Evolutionary conservation across 2,329 filamentous ascomycete species (phyloP), one percentile per base, ranked within the genome.

Genomic region (Seiridium cupressi): DNA sequence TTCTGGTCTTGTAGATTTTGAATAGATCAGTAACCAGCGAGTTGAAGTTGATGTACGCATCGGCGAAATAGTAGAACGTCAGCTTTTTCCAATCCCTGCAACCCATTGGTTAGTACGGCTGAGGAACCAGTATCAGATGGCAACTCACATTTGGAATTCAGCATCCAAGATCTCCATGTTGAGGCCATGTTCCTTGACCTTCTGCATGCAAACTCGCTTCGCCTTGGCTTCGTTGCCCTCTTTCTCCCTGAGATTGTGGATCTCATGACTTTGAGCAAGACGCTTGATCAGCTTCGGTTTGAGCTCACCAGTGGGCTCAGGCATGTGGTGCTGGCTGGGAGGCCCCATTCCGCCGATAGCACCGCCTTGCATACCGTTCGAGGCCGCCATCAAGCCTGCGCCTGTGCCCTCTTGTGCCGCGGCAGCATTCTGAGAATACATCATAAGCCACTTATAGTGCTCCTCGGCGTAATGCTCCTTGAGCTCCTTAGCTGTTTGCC

Each of bases 81-180:
- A 99, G 80, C 74, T 99, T 99, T 78, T 98, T 97, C 88, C 93
- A 97, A 74, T 99, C 95, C 89, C 94, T 97, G 68, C 1, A 55
- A 44, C 36, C 9, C 61, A 64, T 74, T 62, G 75, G 69, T 62
- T 51, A 60, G 26, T n/a, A 36, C 5, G n/a, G 42, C 44, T 10
- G 31, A 49, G 4, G 10, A 5, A 38, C 7, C 57, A 13, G 38
- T 35, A 11, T 46, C 26, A 51, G 35, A 60, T 48, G 32, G 38
- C 55, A 49, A 62, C 91, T 85, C 81, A 96, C 94, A 97, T 96
- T 72, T 99, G 95, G 72, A 97, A 99, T 73, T 99, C 95, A 4
- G 95, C 95, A 76, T 99, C 95, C 5, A 99, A 85, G 64, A 99
- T 98, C 75, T 99, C 95, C 95, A 99, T 98, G 68, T 96, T 93